Conservation (phyloP, 2,329 filamentous ascomycete genomes). For the Phaeomoniella chlamydospora region DNA sequence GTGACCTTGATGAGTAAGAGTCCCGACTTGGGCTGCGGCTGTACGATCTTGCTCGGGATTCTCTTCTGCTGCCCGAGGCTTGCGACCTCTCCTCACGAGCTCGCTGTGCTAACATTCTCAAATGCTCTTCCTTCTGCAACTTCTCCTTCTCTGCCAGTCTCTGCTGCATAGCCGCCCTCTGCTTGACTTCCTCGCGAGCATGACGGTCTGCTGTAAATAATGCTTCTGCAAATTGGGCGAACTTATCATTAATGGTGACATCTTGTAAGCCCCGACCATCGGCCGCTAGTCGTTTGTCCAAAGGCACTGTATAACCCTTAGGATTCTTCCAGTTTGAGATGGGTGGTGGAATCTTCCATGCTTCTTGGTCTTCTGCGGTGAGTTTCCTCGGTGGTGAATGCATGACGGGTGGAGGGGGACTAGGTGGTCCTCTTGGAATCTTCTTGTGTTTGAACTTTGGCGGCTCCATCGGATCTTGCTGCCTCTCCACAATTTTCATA, state of each 20-base stretch:
- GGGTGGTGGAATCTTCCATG: slow-evolving; percentile 81
- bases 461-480: slow-evolving; percentile 89
- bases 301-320: slow-evolving; percentile 89
- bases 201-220: slow-evolving; percentile 89
- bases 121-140: slow-evolving; percentile 78
- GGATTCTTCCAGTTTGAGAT: slow-evolving; percentile 99
- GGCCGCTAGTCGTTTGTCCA: slow-evolving; percentile 90
- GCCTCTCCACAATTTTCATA: slow-evolving; percentile 94
- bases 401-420: slow-evolving; percentile 85
- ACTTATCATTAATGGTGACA: slow-evolving; percentile 95
- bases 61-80: slow-evolving; percentile 34
- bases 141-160: slow-evolving; percentile 90
- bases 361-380: slow-evolving; percentile 92
- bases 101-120: slow-evolving; percentile 77
- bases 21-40: slow-evolving; percentile 26
- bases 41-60: slow-evolving; percentile 28
- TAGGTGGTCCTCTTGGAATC: slow-evolving; percentile 83
- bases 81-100: slow-evolving; percentile 66
- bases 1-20: slow-evolving; percentile 27
- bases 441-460: slow-evolving; percentile 99
- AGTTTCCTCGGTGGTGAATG: slow-evolving; percentile 89
- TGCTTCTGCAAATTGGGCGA: slow-evolving; percentile 88
- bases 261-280: slow-evolving; percentile 87
- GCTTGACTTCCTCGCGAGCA: slow-evolving; percentile 86
- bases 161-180: slow-evolving; percentile 89